Base-by-base conservation (phyloP, 345 rosid genomes). In the Anastatica hierochuntica region DNA sequence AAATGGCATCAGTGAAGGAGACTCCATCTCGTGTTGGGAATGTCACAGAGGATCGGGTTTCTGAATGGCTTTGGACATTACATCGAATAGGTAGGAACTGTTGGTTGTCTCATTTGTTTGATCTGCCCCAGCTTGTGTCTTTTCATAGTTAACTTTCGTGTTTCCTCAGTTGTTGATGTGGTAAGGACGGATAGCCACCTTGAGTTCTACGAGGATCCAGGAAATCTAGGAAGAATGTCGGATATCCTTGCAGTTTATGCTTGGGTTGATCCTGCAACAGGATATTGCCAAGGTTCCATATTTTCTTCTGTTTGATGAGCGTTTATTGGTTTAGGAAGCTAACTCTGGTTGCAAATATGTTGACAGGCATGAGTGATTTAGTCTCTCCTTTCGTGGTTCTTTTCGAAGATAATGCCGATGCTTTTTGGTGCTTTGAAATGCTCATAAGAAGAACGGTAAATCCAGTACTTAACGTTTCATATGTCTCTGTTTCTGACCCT, bases 361-460 rank as follows among this genome's bases (percentile, higher is more conserved):
- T 74, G 51, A 43, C 67, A 89, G 97, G 95, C 50, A 89, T 89
- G 97, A 89, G 97, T 17, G 97, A 89, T 71, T 72, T 89, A 74
- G 71, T 89, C 65, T 89, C 97, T 63, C 97, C 94, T 57, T 89
- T 89, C 29, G 81, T 89, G 64, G 82, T 89, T 64, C 83, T 89
- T 16, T 89, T 83, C 65, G 97, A 85, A 77, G 97, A 89, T 63
- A 66, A 89, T 57, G 90, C 84, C 10, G 97, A 89, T 66, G 97
- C 97, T 43, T 89, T 89, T 77, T 89, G 97, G 97, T 89, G 95
- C 79, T 89, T 89, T 72, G 97, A 85, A 83, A 89, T 89, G 94
- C 95, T 89, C 62, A 62, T 89, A 58, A 81, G 94, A 77, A 83
- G 90, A 83, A 85, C 75, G 90, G 97, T 89, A 83, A 83, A 42